These are phyloP conservation scores for Juncus effusus DNA, from an alignment of 176 grass and related monocot genomes.

Conservation along the genomic window DNA sequence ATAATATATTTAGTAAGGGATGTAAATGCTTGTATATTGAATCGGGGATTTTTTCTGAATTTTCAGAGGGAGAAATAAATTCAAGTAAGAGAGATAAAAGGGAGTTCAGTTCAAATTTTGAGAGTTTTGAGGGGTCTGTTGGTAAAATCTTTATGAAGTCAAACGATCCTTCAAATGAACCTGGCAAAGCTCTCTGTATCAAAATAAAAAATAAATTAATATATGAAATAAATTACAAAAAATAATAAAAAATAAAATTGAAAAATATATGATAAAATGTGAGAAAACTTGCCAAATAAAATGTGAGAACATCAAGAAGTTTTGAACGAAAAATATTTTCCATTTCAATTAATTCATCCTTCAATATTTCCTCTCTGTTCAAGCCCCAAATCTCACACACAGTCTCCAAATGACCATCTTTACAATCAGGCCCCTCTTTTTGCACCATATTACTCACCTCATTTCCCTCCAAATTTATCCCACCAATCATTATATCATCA, in stretches of 20 bases:
- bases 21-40: constrained; percentile 88
- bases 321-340: constrained; percentile 69
- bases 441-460: constrained; percentile 30
- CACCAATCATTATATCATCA: constrained; percentile 44
- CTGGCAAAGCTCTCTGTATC: constrained; percentile 51
- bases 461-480: constrained; percentile 42
- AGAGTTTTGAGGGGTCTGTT: constrained; percentile 49
- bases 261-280: constrained; percentile 1
- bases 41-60: constrained; percentile 52
- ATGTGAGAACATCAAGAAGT: constrained; percentile 68
- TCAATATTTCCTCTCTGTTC: constrained; percentile 38
- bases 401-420: constrained; percentile 26
- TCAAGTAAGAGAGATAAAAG: constrained; percentile 69
- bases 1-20: constrained; percentile 54
- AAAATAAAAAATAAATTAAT: constrained; percentile 18
- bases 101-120: constrained; percentile 58
- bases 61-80: constrained; percentile 47
- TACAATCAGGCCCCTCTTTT: constrained; percentile 32
- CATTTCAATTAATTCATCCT: constrained; percentile 33
- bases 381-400: constrained; percentile 70
- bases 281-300: constrained; percentile 64
- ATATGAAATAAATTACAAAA: too few relatives aligned
- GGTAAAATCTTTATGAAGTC: constrained; percentile 86
- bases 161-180: constrained; percentile 80
- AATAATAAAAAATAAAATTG: constrained; percentile 12